These are phyloP conservation scores for Penicillium frequentans DNA, from an alignment of 2,329 filamentous ascomycete species.

Conservation along the genomic window DNA sequence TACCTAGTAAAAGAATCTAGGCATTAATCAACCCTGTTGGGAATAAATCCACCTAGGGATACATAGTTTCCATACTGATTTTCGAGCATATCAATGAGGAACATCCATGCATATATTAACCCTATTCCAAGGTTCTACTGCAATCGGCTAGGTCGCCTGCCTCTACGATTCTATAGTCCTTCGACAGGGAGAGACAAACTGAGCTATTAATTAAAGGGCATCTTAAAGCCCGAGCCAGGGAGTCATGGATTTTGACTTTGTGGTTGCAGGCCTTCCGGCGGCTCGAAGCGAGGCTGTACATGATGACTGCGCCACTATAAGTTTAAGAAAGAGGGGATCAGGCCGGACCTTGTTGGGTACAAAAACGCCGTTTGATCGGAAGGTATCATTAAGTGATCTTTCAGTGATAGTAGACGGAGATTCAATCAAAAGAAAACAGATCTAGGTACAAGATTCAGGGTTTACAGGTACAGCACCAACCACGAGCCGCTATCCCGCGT, in stretches of 20 bases:
- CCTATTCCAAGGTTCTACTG: not conserved
- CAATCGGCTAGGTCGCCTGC: not conserved
- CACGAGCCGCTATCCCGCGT: slow-evolving; percentile 19
- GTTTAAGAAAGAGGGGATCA: not conserved
- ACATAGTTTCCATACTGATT: not conserved
- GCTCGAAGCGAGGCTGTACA: not conserved
- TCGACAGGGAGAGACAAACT: no score
- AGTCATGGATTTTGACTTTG: not conserved
- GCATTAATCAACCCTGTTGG: no score
- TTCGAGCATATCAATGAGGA: not conserved
- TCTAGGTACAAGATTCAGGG: not conserved
- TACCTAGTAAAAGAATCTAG: no score
- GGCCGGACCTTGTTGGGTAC: not conserved
- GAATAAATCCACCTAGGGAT: no score
- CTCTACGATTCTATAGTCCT: not conserved
- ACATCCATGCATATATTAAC: not conserved
- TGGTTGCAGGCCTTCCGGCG: not conserved
- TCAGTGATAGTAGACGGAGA: not conserved
- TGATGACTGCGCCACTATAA: not conserved
- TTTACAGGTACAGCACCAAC: not conserved
- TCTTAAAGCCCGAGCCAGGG: not conserved
- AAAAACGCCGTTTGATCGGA: not conserved
- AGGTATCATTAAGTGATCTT: not conserved
- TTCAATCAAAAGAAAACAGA: no score
- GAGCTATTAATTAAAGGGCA: not conserved